Conservation (phyloP, 2,329 filamentous ascomycete genomes). For the Penicillium sp. region DNA sequence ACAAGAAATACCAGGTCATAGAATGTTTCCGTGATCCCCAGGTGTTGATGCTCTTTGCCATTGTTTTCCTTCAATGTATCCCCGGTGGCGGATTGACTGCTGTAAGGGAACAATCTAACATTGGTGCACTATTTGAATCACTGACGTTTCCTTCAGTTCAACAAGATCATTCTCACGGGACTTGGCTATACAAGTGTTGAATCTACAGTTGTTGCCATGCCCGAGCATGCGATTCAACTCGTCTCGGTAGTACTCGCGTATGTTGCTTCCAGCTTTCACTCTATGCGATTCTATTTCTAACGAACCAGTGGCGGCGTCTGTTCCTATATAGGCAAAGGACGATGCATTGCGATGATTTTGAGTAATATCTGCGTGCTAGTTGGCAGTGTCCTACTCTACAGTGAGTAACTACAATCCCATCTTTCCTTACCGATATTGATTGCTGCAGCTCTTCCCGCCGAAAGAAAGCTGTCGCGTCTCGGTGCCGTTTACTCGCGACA, state of each 20-base stretch:
- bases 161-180: neutral
- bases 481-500: neutral
- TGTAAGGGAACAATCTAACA: neutral
- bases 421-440: neutral
- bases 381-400: neutral
- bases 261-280: neutral
- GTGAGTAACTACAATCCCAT: neutral
- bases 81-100: neutral
- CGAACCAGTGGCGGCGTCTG: neutral
- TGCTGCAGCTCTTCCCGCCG: neutral
- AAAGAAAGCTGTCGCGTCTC: neutral
- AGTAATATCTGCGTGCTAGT: neutral
- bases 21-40: neutral
- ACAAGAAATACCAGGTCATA: neutral
- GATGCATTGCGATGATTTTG: neutral
- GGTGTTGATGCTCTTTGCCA: conserved; percentile 1
- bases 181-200: neutral
- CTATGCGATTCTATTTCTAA: neutral
- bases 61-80: neutral
- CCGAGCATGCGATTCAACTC: neutral
- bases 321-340: neutral
- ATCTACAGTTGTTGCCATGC: neutral
- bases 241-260: neutral
- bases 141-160: neutral
- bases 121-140: no score